Conservation (phyloP, 2,329 filamentous ascomycete species). For the Fusarium sp. region DNA sequence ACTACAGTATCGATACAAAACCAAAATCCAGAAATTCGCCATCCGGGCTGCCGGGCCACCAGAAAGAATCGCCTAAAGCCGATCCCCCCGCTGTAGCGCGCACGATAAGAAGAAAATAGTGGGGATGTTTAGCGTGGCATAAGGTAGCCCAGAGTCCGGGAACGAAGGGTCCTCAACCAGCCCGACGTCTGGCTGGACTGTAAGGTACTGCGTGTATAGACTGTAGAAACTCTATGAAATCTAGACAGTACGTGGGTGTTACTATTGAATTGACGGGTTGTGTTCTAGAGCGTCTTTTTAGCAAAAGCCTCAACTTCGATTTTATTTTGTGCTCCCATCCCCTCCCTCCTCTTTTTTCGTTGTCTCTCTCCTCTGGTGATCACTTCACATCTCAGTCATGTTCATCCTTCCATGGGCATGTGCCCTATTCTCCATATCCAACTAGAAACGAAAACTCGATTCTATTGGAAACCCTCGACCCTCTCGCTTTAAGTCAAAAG, state of each 20-base stretch:
- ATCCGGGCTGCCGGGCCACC: constrained; percentile 23
- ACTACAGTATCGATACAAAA: constrained; percentile 25
- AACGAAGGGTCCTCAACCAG: constrained; percentile 31
- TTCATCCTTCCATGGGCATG: constrained; percentile 41
- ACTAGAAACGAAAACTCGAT: constrained; percentile 21
- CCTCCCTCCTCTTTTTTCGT: background rate
- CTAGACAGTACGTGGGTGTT: constrained; percentile 13
- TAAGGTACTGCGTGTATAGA: constrained; percentile 25
- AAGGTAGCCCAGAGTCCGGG: constrained; percentile 24
- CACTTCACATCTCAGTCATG: constrained; percentile 42
- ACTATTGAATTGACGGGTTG: constrained; percentile 14
- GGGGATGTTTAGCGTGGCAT: constrained; percentile 20
- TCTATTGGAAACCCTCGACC: constrained; percentile 20
- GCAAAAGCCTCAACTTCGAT: constrained; percentile 21
- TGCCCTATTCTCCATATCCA: constrained; percentile 35
- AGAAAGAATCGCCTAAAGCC: constrained; percentile 24
- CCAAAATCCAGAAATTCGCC: constrained; percentile 13
- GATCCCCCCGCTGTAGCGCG: constrained; percentile 32
- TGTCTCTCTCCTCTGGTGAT: constrained; percentile 37
- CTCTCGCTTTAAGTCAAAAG: constrained; percentile 16
- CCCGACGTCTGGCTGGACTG: constrained; percentile 19
- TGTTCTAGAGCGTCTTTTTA: constrained; percentile 31
- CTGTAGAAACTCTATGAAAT: constrained; percentile 25
- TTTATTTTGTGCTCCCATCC: background rate
- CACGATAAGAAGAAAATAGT: constrained; percentile 33